These are phyloP conservation scores for Lactarius hatsudake DNA, from an alignment of 768 basidiomycete species.

Conservation along the genomic window DNA sequence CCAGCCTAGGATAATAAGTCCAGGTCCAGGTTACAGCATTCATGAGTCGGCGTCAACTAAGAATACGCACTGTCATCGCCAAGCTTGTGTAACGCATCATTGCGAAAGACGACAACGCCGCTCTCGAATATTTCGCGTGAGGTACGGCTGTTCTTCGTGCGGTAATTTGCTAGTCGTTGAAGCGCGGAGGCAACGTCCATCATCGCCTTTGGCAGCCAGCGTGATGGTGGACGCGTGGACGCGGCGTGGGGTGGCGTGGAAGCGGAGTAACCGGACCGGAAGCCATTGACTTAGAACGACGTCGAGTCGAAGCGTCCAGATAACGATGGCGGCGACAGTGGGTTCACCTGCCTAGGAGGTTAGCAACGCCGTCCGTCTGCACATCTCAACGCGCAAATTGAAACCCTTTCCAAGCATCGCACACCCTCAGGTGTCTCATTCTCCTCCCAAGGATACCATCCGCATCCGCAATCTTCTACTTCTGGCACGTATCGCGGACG, in stretches of 20 bases:
- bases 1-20: constrained; percentile 53
- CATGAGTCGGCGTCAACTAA: background rate
- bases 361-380: background rate
- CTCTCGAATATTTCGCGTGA: constrained; percentile 38
- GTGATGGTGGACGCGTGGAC: background rate
- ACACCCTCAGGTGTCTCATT: background rate
- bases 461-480: constrained; percentile 50
- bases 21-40: background rate
- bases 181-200: constrained; percentile 37
- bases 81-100: constrained; percentile 31
- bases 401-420: background rate
- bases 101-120: constrained; percentile 34
- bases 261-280: constrained; percentile 12
- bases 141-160: constrained; percentile 32
- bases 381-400: background rate
- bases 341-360: constrained; percentile 1
- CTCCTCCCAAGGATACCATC: constrained; percentile 35
- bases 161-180: constrained; percentile 37
- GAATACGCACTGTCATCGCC: constrained; percentile 34
- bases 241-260: too few species aligned
- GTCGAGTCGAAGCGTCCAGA: background rate
- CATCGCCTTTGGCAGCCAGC: background rate
- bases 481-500: constrained; percentile 40
- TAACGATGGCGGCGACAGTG: background rate
- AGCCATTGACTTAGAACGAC: background rate